These are phyloP conservation scores for Paraurostyla sp. DNA, from an alignment of 73 alveolate genomes.

Conservation along the genomic window DNA sequence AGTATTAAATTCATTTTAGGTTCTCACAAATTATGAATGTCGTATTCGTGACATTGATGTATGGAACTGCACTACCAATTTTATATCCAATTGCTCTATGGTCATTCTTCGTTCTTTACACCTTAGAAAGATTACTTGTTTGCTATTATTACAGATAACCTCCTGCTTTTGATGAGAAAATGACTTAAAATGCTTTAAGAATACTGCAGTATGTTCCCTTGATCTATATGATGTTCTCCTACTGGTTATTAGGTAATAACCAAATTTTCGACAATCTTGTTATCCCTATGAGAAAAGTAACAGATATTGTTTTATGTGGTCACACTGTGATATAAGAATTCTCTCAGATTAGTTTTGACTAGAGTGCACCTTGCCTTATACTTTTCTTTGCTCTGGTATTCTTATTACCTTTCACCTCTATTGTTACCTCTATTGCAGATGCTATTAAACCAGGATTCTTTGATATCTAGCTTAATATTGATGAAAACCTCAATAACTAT, in stretches of 20 bases:
- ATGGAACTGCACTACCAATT: constrained; percentile 72
- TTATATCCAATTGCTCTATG: constrained; percentile 66
- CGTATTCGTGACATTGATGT: constrained; percentile 53
- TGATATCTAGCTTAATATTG: background rate
- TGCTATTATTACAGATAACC: constrained; percentile 69
- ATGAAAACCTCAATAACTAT: constrained; percentile 48
- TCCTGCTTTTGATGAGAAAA: constrained; percentile 70
- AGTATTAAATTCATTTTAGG: constrained; percentile 55
- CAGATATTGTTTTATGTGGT: background rate
- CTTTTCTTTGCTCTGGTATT: background rate
- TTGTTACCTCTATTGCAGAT: background rate
- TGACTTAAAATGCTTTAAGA: constrained; percentile 13
- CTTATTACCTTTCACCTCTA: background rate
- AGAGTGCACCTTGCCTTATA: constrained; percentile 49
- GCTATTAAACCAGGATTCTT: background rate
- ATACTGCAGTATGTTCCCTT: constrained; percentile 36
- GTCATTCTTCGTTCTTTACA: constrained; percentile 40
- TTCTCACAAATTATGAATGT: constrained; percentile 44
- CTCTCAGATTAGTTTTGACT: background rate
- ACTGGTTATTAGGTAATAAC: constrained; percentile 70
- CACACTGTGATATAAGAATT: constrained; percentile 39
- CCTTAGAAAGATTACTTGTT: constrained; percentile 56
- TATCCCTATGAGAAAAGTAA: background rate
- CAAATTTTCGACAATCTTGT: constrained; percentile 65
- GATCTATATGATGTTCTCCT: constrained; percentile 21